Percentiles rank a stretch among this genome's conserved stretches.
phyloP scores from a whole-genome alignment of 805 yeast species.

The Kazachstania viticola region DNA sequence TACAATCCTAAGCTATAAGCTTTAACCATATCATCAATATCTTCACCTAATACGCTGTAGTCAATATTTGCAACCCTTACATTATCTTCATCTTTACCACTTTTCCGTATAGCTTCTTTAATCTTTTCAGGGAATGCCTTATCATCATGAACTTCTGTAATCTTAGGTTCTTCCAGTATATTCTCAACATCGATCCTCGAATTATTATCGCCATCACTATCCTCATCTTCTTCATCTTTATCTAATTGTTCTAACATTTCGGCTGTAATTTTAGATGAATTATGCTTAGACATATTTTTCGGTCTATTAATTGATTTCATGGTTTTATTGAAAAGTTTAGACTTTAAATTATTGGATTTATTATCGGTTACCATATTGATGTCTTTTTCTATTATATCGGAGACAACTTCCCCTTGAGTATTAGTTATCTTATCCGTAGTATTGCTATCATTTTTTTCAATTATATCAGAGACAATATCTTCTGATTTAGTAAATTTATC shows the following conservation, averaged over 20 bases:
- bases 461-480: not conserved
- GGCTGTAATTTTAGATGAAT: constrained; percentile 4
- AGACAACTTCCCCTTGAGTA: not conserved
- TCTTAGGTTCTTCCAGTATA: not conserved
- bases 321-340: constrained; percentile 2
- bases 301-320: constrained; percentile 5
- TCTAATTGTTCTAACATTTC: constrained; percentile 4
- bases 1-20: constrained; percentile 50
- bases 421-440: not conserved
- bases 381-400: too few relatives aligned
- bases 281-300: not conserved
- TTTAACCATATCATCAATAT: constrained; percentile 46
- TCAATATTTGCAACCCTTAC: constrained; percentile 27
- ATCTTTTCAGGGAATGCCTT: constrained; percentile 8
- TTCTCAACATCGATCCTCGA: too few relatives aligned
- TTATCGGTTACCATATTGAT: too few relatives aligned
- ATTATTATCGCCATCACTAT: not conserved
- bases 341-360: too few relatives aligned
- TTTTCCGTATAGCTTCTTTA: constrained; percentile 3
- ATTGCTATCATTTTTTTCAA: not conserved
- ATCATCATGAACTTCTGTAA: not conserved
- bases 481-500: not conserved
- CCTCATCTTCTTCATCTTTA: constrained; percentile 2
- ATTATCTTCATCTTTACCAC: constrained; percentile 3
- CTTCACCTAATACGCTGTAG: constrained; percentile 31